These are phyloP conservation scores for Cutaneotrichosporon mucoides DNA, from an alignment of 1,284 basidiomycete genomes.

Conservation along the genomic window DNA sequence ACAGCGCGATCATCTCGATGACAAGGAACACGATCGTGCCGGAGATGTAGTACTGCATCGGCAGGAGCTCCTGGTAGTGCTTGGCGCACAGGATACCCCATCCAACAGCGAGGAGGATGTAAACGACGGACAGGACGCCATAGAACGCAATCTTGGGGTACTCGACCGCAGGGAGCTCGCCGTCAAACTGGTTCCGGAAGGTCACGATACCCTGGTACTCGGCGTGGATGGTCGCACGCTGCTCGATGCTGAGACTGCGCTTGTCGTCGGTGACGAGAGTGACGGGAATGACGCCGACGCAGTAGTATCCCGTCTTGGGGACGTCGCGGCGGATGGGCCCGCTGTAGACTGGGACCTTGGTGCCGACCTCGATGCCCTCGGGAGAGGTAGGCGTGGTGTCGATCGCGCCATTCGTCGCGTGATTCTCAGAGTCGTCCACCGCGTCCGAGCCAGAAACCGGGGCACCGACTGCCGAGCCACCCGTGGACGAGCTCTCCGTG, in stretches of 20 bases:
- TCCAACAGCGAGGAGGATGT: conserved; percentile 61
- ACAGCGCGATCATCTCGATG: conserved; percentile 89
- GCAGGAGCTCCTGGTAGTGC: conserved; percentile 72
- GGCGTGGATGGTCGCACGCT: conserved; percentile 59
- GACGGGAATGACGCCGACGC: conserved; percentile 85
- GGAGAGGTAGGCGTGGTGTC: not conserved
- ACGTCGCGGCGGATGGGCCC: conserved; percentile 65
- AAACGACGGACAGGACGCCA: conserved; percentile 72
- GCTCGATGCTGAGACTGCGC: not conserved
- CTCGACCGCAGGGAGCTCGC: conserved; percentile 84
- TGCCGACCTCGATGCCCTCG: not conserved
- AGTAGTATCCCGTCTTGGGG: conserved; percentile 89
- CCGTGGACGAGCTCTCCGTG: not conserved
- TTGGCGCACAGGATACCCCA: conserved; percentile 86
- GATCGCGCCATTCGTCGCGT: no score
- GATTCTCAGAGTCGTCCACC: no score
- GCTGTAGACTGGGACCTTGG: conserved; percentile 29
- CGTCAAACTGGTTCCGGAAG: conserved; percentile 85
- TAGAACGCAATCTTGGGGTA: conserved; percentile 99
- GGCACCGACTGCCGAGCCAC: not conserved
- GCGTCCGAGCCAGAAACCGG: not conserved
- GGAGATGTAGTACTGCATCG: conserved; percentile 82
- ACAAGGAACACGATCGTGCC: conserved; percentile 81
- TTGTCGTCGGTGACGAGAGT: conserved; percentile 55
- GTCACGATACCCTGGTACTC: conserved; percentile 73